A percentile compares a stretch with the other conserved stretches of the same genome.
These are phyloP conservation scores for Pseudogymnoascus sp. DNA, from an alignment of 2,329 filamentous ascomycete genomes.

Conservation along the genomic window DNA sequence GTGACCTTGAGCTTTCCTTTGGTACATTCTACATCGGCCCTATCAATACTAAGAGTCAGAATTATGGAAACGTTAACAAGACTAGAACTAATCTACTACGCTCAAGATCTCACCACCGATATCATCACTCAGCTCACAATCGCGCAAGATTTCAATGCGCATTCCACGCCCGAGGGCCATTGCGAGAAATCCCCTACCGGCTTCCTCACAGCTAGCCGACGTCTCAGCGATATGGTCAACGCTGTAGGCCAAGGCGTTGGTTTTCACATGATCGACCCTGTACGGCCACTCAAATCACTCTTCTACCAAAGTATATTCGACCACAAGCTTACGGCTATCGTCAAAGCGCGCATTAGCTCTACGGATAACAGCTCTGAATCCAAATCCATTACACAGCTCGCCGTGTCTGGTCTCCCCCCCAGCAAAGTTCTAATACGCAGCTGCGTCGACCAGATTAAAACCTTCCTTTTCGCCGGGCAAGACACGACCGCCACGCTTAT, in stretches of 20 bases:
- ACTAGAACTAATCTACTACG: not conserved
- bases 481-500: constrained; percentile 8
- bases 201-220: constrained; percentile 13
- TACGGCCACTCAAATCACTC: constrained; percentile 17
- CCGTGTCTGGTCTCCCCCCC: constrained; percentile 13
- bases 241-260: constrained; percentile 13
- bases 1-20: too few species aligned
- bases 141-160: constrained; percentile 16
- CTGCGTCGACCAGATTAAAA: constrained; percentile 17
- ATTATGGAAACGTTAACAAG: not conserved
- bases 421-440: constrained; percentile 11
- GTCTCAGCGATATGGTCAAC: constrained; percentile 13
- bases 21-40: too few species aligned
- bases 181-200: not conserved
- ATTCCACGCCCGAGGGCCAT: constrained; percentile 14
- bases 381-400: constrained; percentile 16
- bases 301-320: constrained; percentile 21
- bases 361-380: not conserved
- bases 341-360: not conserved
- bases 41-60: not conserved
- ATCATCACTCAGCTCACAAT: constrained; percentile 17
- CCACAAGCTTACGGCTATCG: not conserved
- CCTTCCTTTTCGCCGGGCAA: constrained; percentile 18
- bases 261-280: constrained; percentile 15
- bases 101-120: constrained; percentile 15